A percentile compares a stretch with the other conserved stretches of the same genome.
These are phyloP conservation scores for Cercospora sesami DNA, from an alignment of 2,329 filamentous ascomycete genomes.

Conservation along the genomic window DNA sequence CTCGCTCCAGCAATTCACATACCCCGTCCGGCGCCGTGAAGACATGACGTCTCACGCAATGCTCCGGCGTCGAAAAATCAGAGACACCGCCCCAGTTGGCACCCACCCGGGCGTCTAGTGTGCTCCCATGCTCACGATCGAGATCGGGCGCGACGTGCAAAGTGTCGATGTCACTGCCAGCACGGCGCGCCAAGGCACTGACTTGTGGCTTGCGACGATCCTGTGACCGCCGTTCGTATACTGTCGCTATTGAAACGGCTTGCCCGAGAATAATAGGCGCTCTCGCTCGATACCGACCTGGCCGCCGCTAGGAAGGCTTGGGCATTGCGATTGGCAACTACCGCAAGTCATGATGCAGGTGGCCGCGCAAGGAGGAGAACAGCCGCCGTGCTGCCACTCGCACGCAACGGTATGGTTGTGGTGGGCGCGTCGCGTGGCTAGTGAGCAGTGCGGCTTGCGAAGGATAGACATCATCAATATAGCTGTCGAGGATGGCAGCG, in stretches of 20 bases:
- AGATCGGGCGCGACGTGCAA: neutral
- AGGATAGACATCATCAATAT: no score
- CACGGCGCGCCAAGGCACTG: neutral
- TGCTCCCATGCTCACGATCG: slow-evolving; percentile 1
- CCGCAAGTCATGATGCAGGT: slow-evolving; percentile 4
- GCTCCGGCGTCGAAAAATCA: neutral
- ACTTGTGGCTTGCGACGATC: slow-evolving; percentile 4
- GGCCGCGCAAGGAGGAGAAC: neutral
- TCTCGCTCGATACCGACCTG: neutral
- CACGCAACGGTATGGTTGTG: neutral
- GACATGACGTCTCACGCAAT: neutral
- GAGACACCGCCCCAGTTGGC: neutral
- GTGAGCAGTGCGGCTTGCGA: neutral
- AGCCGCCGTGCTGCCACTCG: neutral
- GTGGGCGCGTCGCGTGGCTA: neutral
- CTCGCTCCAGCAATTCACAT: neutral
- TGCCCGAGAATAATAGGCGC: neutral
- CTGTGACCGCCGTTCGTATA: neutral
- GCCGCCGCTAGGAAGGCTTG: neutral
- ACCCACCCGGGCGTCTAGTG: neutral
- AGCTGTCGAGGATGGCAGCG: neutral
- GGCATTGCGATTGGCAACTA: neutral
- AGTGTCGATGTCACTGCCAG: slow-evolving; percentile 3
- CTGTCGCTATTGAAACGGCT: slow-evolving; percentile 5
- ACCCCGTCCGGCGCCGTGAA: neutral